A percentile compares a stretch with the other conserved stretches of the same genome.
Evolutionary conservation across 1,284 basidiomycete species (phyloP).

Genomic region (Melampsora larici-populina): DNA sequence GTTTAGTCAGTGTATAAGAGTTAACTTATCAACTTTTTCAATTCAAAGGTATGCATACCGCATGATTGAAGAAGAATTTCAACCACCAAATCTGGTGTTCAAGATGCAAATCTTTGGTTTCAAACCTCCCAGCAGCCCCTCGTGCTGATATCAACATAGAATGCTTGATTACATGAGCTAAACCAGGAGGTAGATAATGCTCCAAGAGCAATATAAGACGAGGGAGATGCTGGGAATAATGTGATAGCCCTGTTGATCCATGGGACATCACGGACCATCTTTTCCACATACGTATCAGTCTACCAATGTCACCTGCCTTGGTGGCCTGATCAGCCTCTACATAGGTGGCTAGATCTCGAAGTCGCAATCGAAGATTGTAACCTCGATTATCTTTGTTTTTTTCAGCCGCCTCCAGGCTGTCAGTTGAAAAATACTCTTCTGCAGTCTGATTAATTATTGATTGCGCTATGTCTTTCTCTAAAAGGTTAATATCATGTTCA

Average conservation of each 20-base stretch:
- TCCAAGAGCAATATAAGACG: slow-evolving; percentile 1
- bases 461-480: background rate
- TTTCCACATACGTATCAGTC: slow-evolving; percentile 11
- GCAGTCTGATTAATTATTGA: background rate
- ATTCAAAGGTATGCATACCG: background rate
- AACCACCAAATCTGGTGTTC: slow-evolving; percentile 25
- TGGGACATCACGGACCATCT: slow-evolving; percentile 14
- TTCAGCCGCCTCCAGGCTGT: background rate
- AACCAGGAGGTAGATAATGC: background rate
- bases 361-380: background rate
- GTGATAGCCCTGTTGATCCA: slow-evolving; percentile 9
- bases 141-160: slow-evolving; percentile 7
- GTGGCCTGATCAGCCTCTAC: slow-evolving; percentile 13
- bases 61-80: slow-evolving; percentile 25
- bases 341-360: slow-evolving; percentile 14
- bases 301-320: slow-evolving; percentile 1
- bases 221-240: slow-evolving; percentile 11
- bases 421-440: background rate
- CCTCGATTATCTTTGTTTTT: background rate
- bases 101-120: slow-evolving; percentile 11
- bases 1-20: too few species aligned
- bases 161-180: background rate
- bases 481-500: background rate
- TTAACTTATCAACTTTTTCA: too few species aligned
- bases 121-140: background rate